Percentiles rank a stretch among this genome's conserved stretches.
phyloP scores from a whole-genome alignment of 2,329 filamentous ascomycete species.

The Phoma sp. region DNA sequence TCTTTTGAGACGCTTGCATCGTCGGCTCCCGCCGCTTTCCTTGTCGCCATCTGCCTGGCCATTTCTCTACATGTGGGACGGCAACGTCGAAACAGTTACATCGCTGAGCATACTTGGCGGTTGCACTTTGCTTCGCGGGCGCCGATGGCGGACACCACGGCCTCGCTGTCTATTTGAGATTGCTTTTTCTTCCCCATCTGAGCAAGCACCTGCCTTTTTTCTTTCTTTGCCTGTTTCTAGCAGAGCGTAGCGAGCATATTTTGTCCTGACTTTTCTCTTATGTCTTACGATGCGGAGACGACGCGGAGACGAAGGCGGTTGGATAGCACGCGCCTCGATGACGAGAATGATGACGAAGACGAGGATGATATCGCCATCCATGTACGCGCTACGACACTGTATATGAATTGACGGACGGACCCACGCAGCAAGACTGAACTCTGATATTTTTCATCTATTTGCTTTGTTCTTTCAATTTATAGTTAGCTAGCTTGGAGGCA shows the following conservation, averaged over 20 bases:
- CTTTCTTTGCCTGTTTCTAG: constrained; percentile 17
- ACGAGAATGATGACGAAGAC: not conserved
- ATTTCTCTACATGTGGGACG: constrained; percentile 39
- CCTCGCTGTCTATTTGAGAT: not conserved
- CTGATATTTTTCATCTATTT: constrained; percentile 26
- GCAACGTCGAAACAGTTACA: constrained; percentile 38
- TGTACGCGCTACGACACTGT: constrained; percentile 18
- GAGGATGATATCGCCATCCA: not conserved
- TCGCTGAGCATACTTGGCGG: constrained; percentile 41
- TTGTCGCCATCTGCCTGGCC: constrained; percentile 31
- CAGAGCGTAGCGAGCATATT: constrained; percentile 44
- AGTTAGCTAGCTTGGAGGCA: constrained; percentile 37
- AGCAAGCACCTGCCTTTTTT: constrained; percentile 9
- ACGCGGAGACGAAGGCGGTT: constrained; percentile 4
- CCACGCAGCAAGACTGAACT: constrained; percentile 2
- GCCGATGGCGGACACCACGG: constrained; percentile 24
- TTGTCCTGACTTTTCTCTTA: constrained; percentile 35
- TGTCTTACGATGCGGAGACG: constrained; percentile 15
- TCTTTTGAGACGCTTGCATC: constrained; percentile 42
- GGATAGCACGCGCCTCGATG: not conserved
- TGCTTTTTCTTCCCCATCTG: too few species aligned
- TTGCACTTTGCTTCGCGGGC: constrained; percentile 30
- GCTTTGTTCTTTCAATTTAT: constrained; percentile 22
- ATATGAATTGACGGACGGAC: constrained; percentile 11
- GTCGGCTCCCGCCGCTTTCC: constrained; percentile 34